Evolutionary conservation across 2,329 filamentous ascomycete genomes (phyloP), one percentile per base, ranked within the genome.

Genomic region (Leptographium galeiforme): DNA sequence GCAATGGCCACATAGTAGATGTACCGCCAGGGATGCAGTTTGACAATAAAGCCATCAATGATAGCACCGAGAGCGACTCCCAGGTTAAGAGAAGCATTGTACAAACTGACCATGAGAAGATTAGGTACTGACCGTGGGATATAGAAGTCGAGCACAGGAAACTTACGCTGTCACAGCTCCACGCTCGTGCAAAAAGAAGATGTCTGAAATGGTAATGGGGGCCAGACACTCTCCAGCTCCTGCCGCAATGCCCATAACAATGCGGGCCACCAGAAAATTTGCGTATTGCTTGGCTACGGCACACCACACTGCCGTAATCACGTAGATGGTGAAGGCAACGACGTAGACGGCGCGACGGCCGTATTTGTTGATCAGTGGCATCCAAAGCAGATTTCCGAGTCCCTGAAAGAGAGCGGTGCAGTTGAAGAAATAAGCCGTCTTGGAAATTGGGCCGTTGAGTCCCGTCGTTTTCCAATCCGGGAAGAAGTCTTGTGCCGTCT

Each of bases 161-260:
- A 58, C 54, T 38, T 13, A 56, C 55, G 73, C 70, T 72, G 77
- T 79, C 43, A 75, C 64, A 2, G 67, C 63, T 1, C 75, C 76
- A 51, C 77, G 67, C 59, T 81, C 73, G 56, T 81, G 76, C 16
- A 80, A 63, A 60, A 78, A 80, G 63, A 79, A 80, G 34, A 79
- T 63, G 57, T 80, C 77, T 3, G 74, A 66, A 47, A 79, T 76
- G 1, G 74, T 76, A 8, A 76, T 64, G 0, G 75, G 75, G 1
- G 72, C 62, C 59, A 73, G 66, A 1, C 69, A 73, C 59, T 81
- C 77, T 2, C 72, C 76, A 8, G 75, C 72, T 1, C 76, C 77
- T 0, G 75, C 68, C 1, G 71, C 75, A 43, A 78, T 70, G 4
- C 77, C 77, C 65, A 80, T 68, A 12, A 78, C 54, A 32, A 77